phyloP scores from a whole-genome alignment of 192 early-diverging fungal species.

The Coemansia erecta region DNA sequence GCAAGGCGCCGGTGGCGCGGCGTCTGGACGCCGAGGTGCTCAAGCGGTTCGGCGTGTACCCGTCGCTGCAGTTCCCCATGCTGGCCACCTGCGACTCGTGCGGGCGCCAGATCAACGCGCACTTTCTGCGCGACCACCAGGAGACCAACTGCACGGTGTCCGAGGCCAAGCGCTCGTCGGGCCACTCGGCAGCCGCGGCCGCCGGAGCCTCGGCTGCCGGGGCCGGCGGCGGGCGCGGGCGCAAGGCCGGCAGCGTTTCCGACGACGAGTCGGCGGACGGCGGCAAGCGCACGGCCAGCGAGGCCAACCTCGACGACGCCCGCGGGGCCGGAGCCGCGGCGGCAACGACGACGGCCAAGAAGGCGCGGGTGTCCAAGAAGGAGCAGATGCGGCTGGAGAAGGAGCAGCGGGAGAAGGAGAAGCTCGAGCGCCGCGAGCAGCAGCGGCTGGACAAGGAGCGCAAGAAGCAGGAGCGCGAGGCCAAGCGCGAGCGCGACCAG shows the following conservation, averaged over 20 bases:
- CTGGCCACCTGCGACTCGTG: conserved; percentile 50
- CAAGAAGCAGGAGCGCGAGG: conserved; percentile 48
- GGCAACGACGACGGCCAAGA: too few species aligned
- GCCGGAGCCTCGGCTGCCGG: neutral
- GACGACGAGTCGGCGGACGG: neutral
- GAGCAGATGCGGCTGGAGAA: conserved; percentile 41
- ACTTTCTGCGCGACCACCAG: conserved; percentile 49
- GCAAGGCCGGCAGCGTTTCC: neutral
- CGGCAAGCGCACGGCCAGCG: neutral
- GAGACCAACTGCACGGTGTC: conserved; percentile 43
- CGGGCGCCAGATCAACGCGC: conserved; percentile 43
- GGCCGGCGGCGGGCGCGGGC: neutral
- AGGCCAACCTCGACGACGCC: conserved; percentile 3
- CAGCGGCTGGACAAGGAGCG: conserved; percentile 44
- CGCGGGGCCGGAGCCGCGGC: neutral
- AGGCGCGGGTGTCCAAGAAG: conserved; percentile 33
- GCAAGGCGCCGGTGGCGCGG: conserved; percentile 52
- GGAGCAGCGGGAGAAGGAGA: conserved; percentile 38
- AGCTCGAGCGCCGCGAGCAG: conserved; percentile 34
- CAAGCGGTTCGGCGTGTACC: conserved; percentile 51
- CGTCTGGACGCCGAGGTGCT: conserved; percentile 48
- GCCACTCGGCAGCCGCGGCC: conserved; percentile 12
- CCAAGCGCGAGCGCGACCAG: conserved; percentile 56
- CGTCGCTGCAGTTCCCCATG: conserved; percentile 36
- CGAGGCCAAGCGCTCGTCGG: conserved; percentile 27